A percentile compares a stretch with the other conserved stretches of the same genome.
phyloP scores from a whole-genome alignment of 1,284 basidiomycete genomes.

The Pisolithus thermaeus region DNA sequence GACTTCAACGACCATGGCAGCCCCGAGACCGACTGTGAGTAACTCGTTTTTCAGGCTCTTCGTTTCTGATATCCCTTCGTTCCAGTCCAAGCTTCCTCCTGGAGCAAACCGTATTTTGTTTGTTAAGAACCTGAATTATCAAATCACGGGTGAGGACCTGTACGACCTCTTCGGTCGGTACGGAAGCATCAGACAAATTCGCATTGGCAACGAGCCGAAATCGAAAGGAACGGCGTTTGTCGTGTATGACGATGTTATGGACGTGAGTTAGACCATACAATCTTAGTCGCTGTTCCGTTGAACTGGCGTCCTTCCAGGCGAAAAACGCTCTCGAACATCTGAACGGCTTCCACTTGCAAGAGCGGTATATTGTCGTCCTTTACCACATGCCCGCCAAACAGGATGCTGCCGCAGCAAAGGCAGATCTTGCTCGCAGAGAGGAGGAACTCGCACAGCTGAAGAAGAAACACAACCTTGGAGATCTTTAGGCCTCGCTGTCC shows the following conservation, averaged over 20 bases:
- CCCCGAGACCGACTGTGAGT: constrained; percentile 59
- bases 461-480: constrained; percentile 77
- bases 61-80: constrained; percentile 1
- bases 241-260: constrained; percentile 87
- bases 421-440: constrained; percentile 88
- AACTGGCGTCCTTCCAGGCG: constrained; percentile 45
- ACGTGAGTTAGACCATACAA: constrained; percentile 46
- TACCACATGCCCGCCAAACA: constrained; percentile 98
- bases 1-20: constrained; percentile 42
- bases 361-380: constrained; percentile 95
- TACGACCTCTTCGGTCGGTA: constrained; percentile 98
- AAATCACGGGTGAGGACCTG: constrained; percentile 88
- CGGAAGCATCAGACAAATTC: constrained; percentile 93
- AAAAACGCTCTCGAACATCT: constrained; percentile 95
- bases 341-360: constrained; percentile 98
- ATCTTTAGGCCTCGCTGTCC: constrained; percentile 39
- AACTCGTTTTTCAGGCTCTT: neutral
- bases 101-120: constrained; percentile 83
- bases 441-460: constrained; percentile 87
- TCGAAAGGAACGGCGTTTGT: constrained; percentile 96
- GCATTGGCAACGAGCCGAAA: constrained; percentile 88
- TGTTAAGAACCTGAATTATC: constrained; percentile 91
- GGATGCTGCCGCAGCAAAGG: constrained; percentile 87
- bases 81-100: constrained; percentile 73
- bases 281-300: constrained; percentile 2